Percentiles rank a stretch among this genome's conserved stretches.
phyloP scores from a whole-genome alignment of 202 grass and related monocot genomes.

The Zoysia matrella region DNA sequence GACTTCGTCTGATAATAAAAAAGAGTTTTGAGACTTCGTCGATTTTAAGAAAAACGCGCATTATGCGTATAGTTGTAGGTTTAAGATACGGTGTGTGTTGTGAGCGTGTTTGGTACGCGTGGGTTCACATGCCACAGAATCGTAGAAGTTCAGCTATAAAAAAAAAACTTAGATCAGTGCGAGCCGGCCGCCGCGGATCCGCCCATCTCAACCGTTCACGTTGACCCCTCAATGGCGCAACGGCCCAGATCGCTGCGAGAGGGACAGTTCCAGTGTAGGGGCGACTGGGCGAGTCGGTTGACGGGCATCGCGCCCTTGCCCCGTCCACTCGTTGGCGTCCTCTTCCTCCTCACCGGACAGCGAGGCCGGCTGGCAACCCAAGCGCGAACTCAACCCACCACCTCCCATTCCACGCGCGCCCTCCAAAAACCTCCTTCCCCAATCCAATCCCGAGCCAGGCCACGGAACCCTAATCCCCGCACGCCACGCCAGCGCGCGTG shows the following conservation, averaged over 20 bases:
- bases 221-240: background rate
- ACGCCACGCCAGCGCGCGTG: conserved; percentile 17
- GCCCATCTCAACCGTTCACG: background rate
- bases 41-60: too few species aligned
- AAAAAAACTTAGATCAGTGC: too few species aligned
- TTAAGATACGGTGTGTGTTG: too few species aligned
- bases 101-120: too few species aligned
- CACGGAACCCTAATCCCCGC: conserved; percentile 44
- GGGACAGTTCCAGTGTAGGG: background rate
- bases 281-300: background rate
- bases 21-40: too few species aligned
- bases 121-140: too few species aligned
- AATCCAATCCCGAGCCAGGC: conserved; percentile 39
- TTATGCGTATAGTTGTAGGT: too few species aligned
- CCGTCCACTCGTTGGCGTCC: conserved; percentile 38
- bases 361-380: conserved; percentile 25
- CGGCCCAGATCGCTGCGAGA: background rate
- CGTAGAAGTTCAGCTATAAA: too few species aligned
- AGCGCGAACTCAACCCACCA: conserved; percentile 50
- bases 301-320: background rate
- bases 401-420: conserved; percentile 16
- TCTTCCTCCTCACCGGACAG: background rate
- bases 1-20: too few species aligned
- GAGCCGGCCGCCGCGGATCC: background rate
- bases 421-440: background rate